Evolutionary conservation across 129 eudicot genomes (phyloP), one percentile per base, ranked within the genome.

Genomic region (Cynara cardunculus): DNA sequence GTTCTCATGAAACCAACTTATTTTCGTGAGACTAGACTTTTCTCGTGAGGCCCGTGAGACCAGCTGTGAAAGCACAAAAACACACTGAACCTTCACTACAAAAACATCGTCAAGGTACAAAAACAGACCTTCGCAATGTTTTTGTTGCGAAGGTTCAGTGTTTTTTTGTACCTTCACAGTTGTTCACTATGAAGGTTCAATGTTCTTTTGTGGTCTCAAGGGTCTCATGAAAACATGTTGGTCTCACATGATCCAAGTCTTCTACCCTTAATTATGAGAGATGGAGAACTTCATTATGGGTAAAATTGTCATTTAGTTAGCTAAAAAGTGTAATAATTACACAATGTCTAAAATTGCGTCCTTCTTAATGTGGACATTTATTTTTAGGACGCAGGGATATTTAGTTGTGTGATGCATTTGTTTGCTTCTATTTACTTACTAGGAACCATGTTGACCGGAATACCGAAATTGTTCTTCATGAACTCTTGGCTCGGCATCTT

Each of bases 401-500:
- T 27, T 79, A 53, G 77, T 79, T 62, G 66, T 37, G 32, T 37
- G 30, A 64, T 73, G 66, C 25, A 37, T 27, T 79, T 81, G 35
- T 31, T 73, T 81, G 56, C 53, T 41, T 81, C 65, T 62, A 32
- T 49, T 8, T 56, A 81, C 99, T 86, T 92, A 95, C 99, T 92
- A 22, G 99, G 99, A 69, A 95, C 99, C 97, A 95, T 88, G 84
- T 88, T 85, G 81, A 92, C 71, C 0, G 99, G 90, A 82, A 87
- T 87, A 66, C 97, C 94, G 14, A 95, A 83, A 8, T 89, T 85
- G 65, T 90, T 82, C 85, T 88, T 92, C 27, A 95, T 87, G 86
- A 95, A 95, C 75, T 84, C 80, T 87, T 95, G 99, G 31, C 97
- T 87, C 5, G 99, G 93, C 90, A 89, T 85, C 90, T 92, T 95